Conservation (phyloP, 352 stramenopile species). For the Pythium brachiatum region DNA sequence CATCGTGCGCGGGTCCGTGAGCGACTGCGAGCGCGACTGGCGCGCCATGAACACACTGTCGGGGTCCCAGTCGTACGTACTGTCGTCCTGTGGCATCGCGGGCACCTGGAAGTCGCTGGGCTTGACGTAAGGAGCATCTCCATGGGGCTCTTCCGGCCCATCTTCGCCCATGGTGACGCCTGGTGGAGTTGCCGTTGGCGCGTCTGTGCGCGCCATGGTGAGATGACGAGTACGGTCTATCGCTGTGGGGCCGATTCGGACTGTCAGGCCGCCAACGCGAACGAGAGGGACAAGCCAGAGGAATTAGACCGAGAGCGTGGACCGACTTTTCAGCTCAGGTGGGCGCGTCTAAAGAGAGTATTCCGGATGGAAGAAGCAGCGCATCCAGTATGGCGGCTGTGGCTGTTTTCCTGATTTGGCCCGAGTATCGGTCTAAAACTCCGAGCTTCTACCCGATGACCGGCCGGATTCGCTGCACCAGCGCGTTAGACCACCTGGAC, state of each 20-base stretch:
- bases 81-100: background rate
- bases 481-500: background rate
- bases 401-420: conserved; percentile 4
- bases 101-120: background rate
- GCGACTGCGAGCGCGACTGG: conserved; percentile 23
- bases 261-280: background rate
- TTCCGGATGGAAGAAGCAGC: background rate
- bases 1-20: conserved; percentile 20
- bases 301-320: too few relatives aligned
- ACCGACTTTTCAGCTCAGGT: background rate
- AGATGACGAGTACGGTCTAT: conserved; percentile 12
- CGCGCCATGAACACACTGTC: conserved; percentile 11
- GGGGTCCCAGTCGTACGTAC: conserved; percentile 7
- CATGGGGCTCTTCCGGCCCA: background rate
- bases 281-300: background rate
- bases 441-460: background rate
- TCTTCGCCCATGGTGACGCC: conserved; percentile 1
- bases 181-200: background rate
- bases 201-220: conserved; percentile 4
- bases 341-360: background rate
- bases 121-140: background rate
- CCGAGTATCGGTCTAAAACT: conserved; percentile 1
- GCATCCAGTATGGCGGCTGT: background rate
- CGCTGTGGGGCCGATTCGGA: background rate
- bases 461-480: background rate